These are phyloP conservation scores for Nymphaea thermarum DNA, from an alignment of 164 flowering plant genomes.

Conservation along the genomic window DNA sequence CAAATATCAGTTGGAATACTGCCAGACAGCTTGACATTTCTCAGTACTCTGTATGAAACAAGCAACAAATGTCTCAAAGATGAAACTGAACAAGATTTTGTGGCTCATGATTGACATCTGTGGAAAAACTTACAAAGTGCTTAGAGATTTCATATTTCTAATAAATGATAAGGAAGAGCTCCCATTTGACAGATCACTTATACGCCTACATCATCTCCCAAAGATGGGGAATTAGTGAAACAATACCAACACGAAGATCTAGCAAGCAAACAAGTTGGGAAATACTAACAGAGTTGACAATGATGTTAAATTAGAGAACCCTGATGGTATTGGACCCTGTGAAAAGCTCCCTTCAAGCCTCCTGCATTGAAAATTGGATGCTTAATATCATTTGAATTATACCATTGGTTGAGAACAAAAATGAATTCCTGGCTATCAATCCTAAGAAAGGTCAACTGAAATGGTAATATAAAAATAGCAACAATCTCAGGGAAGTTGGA, in stretches of 20 bases:
- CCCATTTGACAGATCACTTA: conserved; percentile 52
- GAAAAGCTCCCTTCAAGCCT: conserved; percentile 68
- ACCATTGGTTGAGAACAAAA: no score
- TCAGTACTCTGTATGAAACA: conserved; percentile 32
- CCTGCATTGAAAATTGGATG: conserved; percentile 13
- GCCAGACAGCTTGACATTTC: conserved; percentile 49
- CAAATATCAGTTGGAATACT: conserved; percentile 50
- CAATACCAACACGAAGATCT: no score
- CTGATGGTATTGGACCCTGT: conserved; percentile 57
- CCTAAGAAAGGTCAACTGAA: no score
- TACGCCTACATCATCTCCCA: conserved; percentile 28
- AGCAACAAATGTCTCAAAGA: not conserved
- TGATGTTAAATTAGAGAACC: conserved; percentile 40
- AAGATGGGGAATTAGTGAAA: not conserved
- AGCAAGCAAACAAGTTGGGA: not conserved
- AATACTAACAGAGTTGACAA: conserved; percentile 51
- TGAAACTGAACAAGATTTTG: not conserved
- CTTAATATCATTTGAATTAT: no score
- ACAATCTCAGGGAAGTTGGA: no score
- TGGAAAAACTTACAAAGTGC: conserved; percentile 28
- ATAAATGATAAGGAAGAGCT: conserved; percentile 51
- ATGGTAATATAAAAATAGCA: no score
- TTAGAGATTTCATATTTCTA: conserved; percentile 38
- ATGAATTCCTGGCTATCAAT: no score
- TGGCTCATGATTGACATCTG: not conserved